Percentiles rank a stretch among this genome's conserved stretches.
Evolutionary conservation across 2,329 filamentous ascomycete species (phyloP).

Genomic region (Xylogone sp.): DNA sequence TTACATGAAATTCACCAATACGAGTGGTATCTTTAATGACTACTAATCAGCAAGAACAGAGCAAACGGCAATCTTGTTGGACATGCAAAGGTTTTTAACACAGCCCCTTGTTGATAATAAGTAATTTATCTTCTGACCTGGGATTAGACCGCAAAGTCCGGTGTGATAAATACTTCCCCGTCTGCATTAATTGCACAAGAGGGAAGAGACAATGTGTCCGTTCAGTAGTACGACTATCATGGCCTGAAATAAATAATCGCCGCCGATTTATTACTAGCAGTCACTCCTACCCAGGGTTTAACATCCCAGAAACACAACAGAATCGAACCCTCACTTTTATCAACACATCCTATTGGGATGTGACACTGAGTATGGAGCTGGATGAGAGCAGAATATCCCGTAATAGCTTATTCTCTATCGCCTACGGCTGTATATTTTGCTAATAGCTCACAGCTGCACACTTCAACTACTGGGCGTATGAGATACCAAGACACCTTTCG

Average conservation of each 20-base stretch:
- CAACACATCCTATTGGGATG: slow-evolving; percentile 7
- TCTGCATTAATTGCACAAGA: slow-evolving; percentile 7
- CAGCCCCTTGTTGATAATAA: not conserved
- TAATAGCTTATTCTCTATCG: slow-evolving; percentile 1
- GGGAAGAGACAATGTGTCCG: slow-evolving; percentile 5
- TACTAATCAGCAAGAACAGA: slow-evolving; percentile 1
- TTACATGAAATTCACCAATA: too few species aligned
- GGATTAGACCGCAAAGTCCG: slow-evolving; percentile 7
- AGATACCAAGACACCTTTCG: too few species aligned
- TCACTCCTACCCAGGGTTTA: slow-evolving; percentile 2
- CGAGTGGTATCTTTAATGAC: not conserved
- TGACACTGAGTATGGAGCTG: slow-evolving; percentile 2
- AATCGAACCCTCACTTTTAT: slow-evolving; percentile 1
- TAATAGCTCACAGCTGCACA: slow-evolving; percentile 1
- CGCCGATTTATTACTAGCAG: slow-evolving; percentile 3
- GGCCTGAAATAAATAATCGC: slow-evolving; percentile 4
- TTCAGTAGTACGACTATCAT: slow-evolving; percentile 4
- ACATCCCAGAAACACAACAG: not conserved
- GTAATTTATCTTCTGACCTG: slow-evolving; percentile 2
- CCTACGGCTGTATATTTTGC: not conserved
- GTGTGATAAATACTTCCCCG: slow-evolving; percentile 6
- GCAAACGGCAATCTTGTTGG: slow-evolving; percentile 3
- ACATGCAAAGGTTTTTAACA: slow-evolving; percentile 7
- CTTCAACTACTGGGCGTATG: not conserved
- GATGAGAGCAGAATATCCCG: slow-evolving; percentile 2